A percentile compares a stretch with the other conserved stretches of the same genome.
phyloP scores from a whole-genome alignment of 2,329 filamentous ascomycete species.

The Stagonosporopsis chrysanthemi region DNA sequence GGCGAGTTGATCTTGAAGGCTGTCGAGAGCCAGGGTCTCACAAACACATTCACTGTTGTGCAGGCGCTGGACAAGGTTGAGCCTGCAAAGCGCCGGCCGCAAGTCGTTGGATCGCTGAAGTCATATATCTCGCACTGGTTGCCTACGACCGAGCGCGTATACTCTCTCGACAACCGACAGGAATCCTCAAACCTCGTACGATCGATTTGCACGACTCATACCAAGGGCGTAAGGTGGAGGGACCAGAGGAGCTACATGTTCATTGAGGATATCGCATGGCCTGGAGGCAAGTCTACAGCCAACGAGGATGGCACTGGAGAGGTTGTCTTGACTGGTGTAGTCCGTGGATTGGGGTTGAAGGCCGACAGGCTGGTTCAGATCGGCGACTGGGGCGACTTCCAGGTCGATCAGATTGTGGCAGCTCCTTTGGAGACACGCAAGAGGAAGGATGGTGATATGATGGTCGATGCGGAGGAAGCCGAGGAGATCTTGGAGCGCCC shows the following conservation, averaged over 20 bases:
- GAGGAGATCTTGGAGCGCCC: slow-evolving; percentile 72
- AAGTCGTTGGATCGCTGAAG: slow-evolving; percentile 82
- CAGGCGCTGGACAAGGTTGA: slow-evolving; percentile 81
- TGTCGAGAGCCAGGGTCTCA: slow-evolving; percentile 92
- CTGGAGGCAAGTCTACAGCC: slow-evolving; percentile 54
- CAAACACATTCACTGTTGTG: slow-evolving; percentile 86
- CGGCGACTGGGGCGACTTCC: slow-evolving; percentile 92
- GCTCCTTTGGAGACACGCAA: slow-evolving; percentile 70
- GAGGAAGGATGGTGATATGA: slow-evolving; percentile 71
- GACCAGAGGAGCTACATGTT: slow-evolving; percentile 97
- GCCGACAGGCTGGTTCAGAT: slow-evolving; percentile 89
- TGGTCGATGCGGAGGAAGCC: slow-evolving; percentile 64
- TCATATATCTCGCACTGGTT: slow-evolving; percentile 96
- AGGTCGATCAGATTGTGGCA: slow-evolving; percentile 86
- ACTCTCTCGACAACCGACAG: slow-evolving; percentile 85
- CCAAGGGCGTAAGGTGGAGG: slow-evolving; percentile 94
- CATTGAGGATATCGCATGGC: slow-evolving; percentile 81
- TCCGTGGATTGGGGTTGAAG: slow-evolving; percentile 86
- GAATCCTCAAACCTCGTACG: slow-evolving; percentile 91
- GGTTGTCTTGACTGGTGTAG: slow-evolving; percentile 81
- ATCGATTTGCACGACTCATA: slow-evolving; percentile 87
- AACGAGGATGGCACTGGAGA: slow-evolving; percentile 60
- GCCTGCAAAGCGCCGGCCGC: slow-evolving; percentile 77
- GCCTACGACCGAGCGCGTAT: slow-evolving; percentile 87
- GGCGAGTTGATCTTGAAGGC: slow-evolving; percentile 86